Evolutionary conservation across 2,329 filamentous ascomycete genomes (phyloP).

Genomic region (Colletotrichum orchidophilum): DNA sequence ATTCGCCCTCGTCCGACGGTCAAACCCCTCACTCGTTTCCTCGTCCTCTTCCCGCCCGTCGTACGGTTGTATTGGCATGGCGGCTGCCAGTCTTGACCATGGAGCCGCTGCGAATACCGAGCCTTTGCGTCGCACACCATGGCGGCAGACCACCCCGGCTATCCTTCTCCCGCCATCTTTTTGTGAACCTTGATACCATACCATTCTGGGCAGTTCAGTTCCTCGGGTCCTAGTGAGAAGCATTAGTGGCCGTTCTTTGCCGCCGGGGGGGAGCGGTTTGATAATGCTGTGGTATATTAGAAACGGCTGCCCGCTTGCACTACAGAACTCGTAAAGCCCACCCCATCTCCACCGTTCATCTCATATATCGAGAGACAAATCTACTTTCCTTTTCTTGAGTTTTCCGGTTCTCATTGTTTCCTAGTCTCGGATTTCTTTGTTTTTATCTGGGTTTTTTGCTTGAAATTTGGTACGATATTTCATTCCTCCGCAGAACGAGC

Average conservation of each 20-base stretch:
- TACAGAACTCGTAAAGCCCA: neutral
- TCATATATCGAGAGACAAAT: slow-evolving; percentile 15
- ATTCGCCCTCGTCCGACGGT: slow-evolving; percentile 12
- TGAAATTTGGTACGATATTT: slow-evolving; percentile 8
- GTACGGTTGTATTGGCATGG: slow-evolving; percentile 25
- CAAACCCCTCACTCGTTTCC: neutral
- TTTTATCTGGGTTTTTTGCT: slow-evolving; percentile 16
- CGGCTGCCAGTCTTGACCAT: slow-evolving; percentile 26
- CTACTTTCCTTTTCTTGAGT: slow-evolving; percentile 33
- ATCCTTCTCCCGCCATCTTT: slow-evolving; percentile 3
- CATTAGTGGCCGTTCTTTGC: slow-evolving; percentile 7
- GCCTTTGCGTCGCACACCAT: slow-evolving; percentile 26
- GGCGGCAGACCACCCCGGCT: slow-evolving; percentile 1
- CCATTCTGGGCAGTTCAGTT: slow-evolving; percentile 3
- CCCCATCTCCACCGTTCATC: slow-evolving; percentile 2
- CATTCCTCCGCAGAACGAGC: slow-evolving; percentile 1
- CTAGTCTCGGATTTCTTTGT: slow-evolving; percentile 19
- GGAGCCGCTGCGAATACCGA: slow-evolving; percentile 23
- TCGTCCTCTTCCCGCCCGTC: slow-evolving; percentile 5
- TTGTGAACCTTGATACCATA: neutral
- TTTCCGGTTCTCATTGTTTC: slow-evolving; percentile 27
- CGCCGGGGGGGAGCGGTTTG: neutral
- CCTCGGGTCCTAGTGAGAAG: neutral
- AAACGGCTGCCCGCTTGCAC: slow-evolving; percentile 20
- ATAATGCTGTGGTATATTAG: slow-evolving; percentile 27